Base-by-base conservation (phyloP, 495 filamentous ascomycete genomes). In the Penicillium malachiteum region DNA sequence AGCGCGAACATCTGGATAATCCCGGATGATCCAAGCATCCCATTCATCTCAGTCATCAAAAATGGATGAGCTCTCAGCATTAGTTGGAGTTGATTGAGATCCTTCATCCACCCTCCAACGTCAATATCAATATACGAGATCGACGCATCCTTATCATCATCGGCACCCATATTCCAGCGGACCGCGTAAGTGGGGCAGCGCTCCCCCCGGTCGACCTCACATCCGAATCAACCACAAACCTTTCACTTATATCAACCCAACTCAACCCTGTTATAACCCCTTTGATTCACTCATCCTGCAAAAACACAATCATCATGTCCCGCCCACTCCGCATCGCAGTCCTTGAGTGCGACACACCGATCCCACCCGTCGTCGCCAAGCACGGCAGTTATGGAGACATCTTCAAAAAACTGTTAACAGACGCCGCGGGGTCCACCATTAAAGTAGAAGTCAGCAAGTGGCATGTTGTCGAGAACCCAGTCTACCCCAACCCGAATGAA, bases 331-430 rank as follows among this genome's bases (percentile, higher is more conserved):
- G 87, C 56, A 82, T 95, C 50, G 89, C 90, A 7, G 78, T 95
- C 52, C 83, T 96, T 51, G 89, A 91, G 71, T 85, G 87, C 68
- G 91, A 92, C 70, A 86, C 79, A 3, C 88, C 88, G 1, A 70
- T 85, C 26, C 74, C 77, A 2, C 60, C 71, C 11, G 77, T 85
- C 30, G 62, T 73, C 40, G 73, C 71, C 14, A 81, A 81, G 62
- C 88, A 88, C 68, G 82, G 86, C 26, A 78, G 77, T 18, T 96
- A 95, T 68, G 80, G 83, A 50, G 83, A 82, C 53, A 76, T 94
- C 38, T 96, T 93, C 75, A 71, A 67, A n/a, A 62, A 76, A 26
- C 77, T 94, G 5, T 76, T 95, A 33, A 55, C 67, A 11, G 52
- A 64, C 13, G 77, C 30, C 32, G 58, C 72, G 4, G 56, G 50